Evolutionary conservation across 768 basidiomycete species (phyloP), one percentile per base, ranked within the genome.

Genomic region (Leccinum variicolor): DNA sequence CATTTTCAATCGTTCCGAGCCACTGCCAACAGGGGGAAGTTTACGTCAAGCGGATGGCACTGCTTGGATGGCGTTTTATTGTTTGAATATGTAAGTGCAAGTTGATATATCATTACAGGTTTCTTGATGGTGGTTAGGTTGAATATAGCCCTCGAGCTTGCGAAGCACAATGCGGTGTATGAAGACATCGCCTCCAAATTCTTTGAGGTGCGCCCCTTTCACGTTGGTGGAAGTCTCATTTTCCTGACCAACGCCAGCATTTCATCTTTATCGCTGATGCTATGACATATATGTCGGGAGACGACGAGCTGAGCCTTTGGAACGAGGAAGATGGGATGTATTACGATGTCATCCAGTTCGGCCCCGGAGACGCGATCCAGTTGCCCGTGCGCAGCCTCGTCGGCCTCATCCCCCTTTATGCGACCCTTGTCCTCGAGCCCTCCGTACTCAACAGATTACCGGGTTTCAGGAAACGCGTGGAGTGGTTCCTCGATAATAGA

Each of bases 1-100:
- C 13, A 85, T 92, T 6, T 99, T 99, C 79, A 99, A 99, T 75
- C 89, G 97, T 49, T 97, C 94, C 2, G 97, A 99, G 72, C 92
- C 94, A 26, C 75, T 99, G 25, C 97, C 97, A 7, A 98, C 95
- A 6, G 96, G 96, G 33, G 97, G 97, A 9, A 84, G 76, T 17
- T 79, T 99, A 57, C 94, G 96, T 54, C 97, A 99, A 75, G 94
- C 97, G 8, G 97, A 99, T 70, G 96, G 96, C 9, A 99, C 97
- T 6, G 93, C 96, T 0, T 99, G 97, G 97, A 99, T 99, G 97
- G 97, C 94, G 31, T 99, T 98, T 77, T 99, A 96, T 74, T 94
- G 89, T 64, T 74, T 98, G 57, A 97, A 97, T 68, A 98, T 98
- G 97, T 92, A 59, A 64, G 84, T 65, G 28, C 34, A 51, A 9